Base-by-base conservation (phyloP, 2,329 filamentous ascomycete species). In the Xylaria hypoxylon region DNA sequence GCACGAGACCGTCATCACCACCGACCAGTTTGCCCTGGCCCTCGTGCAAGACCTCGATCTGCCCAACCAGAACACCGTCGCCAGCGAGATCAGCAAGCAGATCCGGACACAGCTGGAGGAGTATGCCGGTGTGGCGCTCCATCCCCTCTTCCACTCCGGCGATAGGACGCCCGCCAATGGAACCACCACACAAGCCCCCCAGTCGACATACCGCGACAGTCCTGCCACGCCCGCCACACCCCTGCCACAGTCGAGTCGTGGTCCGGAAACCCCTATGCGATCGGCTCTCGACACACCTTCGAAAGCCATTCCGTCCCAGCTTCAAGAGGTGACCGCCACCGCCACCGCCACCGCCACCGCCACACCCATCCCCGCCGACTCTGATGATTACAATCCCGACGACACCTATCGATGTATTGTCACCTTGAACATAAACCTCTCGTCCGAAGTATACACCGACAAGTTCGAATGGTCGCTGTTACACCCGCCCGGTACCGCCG, bases 381-480 rank as follows among this genome's bases (percentile, higher is more conserved):
- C 90, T 38, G 91, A 92, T 70, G 88, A 94, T 45, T 87, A 91
- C 74, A 97, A 97, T 76, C 94, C 93, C 3, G 94, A 97, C 76
- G 95, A 98, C 78, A 94, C 93, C 2, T 97, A 98, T 79, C 90
- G 96, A 55, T 98, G 96, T 77, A 91, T 98, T 73, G 90, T 99
- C 72, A 92, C 89, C 50, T 84, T 99, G 50, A 97, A 92, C 77
- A 92, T 99, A 75, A 97, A 97, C 76, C 86, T 98, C 24, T 90
- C 94, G 59, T 97, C 96, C 62, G 90, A 92, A 73, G 86, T 98
- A 13, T 98, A 97, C 79, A 96, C 93, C 3, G 96, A 99, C 84
- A 97, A 94, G 76, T 98, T 99, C 70, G 95, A 98, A 78, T 98
- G 95, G 95, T 98, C 95, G 5, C 83, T 99, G 22, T 84, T 97